A percentile compares a stretch with the other conserved stretches of the same genome.
Evolutionary conservation across 1,284 basidiomycete species (phyloP).

Genomic region (Pascua sp.): DNA sequence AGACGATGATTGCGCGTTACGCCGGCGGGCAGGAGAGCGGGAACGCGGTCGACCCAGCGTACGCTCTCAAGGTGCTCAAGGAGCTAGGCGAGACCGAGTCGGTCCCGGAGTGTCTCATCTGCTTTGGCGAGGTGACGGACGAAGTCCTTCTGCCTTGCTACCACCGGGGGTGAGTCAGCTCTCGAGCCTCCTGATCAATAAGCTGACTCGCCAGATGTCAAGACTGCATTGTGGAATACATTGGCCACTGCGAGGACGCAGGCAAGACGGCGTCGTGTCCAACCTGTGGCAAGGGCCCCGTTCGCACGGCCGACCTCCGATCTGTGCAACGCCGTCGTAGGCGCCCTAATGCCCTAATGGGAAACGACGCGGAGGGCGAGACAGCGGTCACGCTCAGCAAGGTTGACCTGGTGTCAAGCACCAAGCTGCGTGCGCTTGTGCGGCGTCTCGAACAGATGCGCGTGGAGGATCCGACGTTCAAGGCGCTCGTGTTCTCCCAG

Average conservation of each 20-base stretch:
- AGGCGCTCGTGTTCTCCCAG: conserved; percentile 85
- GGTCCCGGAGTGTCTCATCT: conserved; percentile 71
- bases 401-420: conserved; percentile 82
- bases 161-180: conserved; percentile 64
- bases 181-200: conserved; percentile 7
- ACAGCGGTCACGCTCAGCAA: conserved; percentile 57
- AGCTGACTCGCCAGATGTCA: conserved; percentile 38
- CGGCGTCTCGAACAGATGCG: conserved; percentile 40
- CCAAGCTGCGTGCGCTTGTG: conserved; percentile 54
- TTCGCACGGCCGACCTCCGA: conserved; percentile 32
- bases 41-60: conserved; percentile 49
- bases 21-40: conserved; percentile 51
- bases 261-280: conserved; percentile 45
- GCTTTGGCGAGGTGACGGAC: conserved; percentile 55
- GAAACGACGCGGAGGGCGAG: conserved; percentile 18
- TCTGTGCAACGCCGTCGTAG: conserved; percentile 44
- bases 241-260: conserved; percentile 46
- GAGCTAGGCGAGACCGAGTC: conserved; percentile 53
- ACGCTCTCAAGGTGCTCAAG: conserved; percentile 64
- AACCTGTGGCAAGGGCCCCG: conserved; percentile 43
- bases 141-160: conserved; percentile 71
- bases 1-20: conserved; percentile 63
- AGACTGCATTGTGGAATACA: conserved; percentile 48
- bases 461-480: conserved; percentile 64
- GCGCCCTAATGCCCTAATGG: conserved; percentile 34